These are phyloP conservation scores for Domatiomyces globalis DNA, from an alignment of 2,329 filamentous ascomycete species.

Conservation along the genomic window DNA sequence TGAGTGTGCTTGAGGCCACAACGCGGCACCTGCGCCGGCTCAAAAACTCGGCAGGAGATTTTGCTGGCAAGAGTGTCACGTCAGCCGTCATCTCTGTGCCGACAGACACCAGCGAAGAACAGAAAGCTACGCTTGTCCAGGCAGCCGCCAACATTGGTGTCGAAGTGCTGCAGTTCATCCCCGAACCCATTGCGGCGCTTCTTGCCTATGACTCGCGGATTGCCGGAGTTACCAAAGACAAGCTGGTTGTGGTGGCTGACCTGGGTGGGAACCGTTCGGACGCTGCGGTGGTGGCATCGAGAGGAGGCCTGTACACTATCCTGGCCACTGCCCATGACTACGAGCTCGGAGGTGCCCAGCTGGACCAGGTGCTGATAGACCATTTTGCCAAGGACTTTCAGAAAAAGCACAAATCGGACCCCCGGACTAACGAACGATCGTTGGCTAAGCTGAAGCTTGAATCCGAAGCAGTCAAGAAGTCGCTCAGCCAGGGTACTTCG, in stretches of 20 bases:
- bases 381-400: slow-evolving; percentile 98
- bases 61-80: slow-evolving; percentile 81
- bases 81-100: slow-evolving; percentile 91
- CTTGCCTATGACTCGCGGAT: slow-evolving; percentile 83
- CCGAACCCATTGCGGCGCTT: slow-evolving; percentile 76
- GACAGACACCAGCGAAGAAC: slow-evolving; percentile 79
- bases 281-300: slow-evolving; percentile 75
- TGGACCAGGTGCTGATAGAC: slow-evolving; percentile 86
- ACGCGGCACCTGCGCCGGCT: slow-evolving; percentile 75
- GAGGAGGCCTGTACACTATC: slow-evolving; percentile 92
- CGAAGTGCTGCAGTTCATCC: slow-evolving; percentile 83
- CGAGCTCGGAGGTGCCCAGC: slow-evolving; percentile 69
- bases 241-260: slow-evolving; percentile 81
- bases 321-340: slow-evolving; percentile 91
- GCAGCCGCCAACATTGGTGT: slow-evolving; percentile 68
- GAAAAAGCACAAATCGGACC: slow-evolving; percentile 89
- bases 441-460: slow-evolving; percentile 88
- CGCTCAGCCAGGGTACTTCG: slow-evolving; percentile 73
- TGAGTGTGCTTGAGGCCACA: slow-evolving; percentile 67
- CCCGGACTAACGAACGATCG: slow-evolving; percentile 63
- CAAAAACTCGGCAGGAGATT: slow-evolving; percentile 72
- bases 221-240: slow-evolving; percentile 58
- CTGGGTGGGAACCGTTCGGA: slow-evolving; percentile 87
- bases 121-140: slow-evolving; percentile 65
- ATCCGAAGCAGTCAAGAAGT: slow-evolving; percentile 81